Base-by-base conservation (phyloP, 2,329 filamentous ascomycete genomes). In the Neonectria coccinea region DNA sequence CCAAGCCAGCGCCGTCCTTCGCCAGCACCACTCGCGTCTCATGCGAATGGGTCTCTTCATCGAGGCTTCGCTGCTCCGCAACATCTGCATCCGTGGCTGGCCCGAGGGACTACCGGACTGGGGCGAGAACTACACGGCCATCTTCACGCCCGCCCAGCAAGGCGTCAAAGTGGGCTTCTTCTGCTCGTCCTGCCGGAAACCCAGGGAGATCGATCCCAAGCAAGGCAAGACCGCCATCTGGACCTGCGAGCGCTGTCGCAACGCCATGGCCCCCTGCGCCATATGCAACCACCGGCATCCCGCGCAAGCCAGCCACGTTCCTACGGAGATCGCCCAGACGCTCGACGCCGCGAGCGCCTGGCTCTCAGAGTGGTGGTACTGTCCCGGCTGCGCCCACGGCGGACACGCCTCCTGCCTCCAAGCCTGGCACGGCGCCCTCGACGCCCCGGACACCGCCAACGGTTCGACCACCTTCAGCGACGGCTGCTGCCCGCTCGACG, bases 401-500 rank as follows among this genome's bases (percentile, higher is more conserved):
- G 88, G 88, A 0, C 88, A 91, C 74, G 82, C 85, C 0, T 83
- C 83, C 0, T 91, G 88, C 62, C 80, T 91, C 1, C 82, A 85
- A 58, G 81, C 81, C 2, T 91, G 88, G 88, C 88, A 90, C 74
- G 80, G 80, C 0, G 72, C 80, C 6, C 60, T 74, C 2, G 71
- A 68, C 6, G 9, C 52, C 2, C 70, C 33, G 18, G 68, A 73
- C 29, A 62, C 62, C 9, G 31, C 67, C 5, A 64, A 66, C 5
- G 65, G 67, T 1, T 67, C 74, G 1, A 65, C 70, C 31, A 77
- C 78, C 22, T 80, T 76, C 67, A 84, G 84, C 33, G 86, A 84
- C 52, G 88, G 88, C 0, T 89, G 84, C 74, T 91, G 88, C 67
- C 88, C 88, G 2, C 77, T 89, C n/a, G 87, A 90, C 66, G 88